Conservation (phyloP, 1,284 basidiomycete species). For the Tremellales sp. region DNA sequence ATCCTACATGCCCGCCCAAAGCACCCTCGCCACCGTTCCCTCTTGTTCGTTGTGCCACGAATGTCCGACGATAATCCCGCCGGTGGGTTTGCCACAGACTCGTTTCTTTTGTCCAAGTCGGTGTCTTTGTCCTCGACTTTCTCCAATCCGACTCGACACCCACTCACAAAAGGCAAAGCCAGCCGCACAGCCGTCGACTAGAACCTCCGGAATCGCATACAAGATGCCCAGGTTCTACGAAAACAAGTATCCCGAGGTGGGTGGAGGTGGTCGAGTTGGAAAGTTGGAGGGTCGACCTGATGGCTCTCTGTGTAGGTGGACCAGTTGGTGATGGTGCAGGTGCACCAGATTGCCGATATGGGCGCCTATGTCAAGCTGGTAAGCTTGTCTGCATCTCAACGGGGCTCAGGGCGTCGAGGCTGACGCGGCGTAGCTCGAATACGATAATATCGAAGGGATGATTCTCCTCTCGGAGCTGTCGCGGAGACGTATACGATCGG, state of each 20-base stretch:
- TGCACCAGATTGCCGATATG: conserved; percentile 99
- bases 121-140: too few species aligned
- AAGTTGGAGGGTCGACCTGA: neutral
- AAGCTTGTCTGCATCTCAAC: conserved; percentile 41
- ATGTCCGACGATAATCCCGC: too few species aligned
- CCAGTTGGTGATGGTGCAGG: conserved; percentile 98
- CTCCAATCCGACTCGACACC: too few species aligned
- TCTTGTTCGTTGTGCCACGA: too few species aligned
- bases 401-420: neutral
- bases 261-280: neutral
- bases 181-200: too few species aligned
- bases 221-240: conserved; percentile 50
- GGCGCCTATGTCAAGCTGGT: conserved; percentile 98
- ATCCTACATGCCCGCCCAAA: too few species aligned
- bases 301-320: conserved; percentile 57
- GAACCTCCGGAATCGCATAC: too few species aligned
- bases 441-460: conserved; percentile 99
- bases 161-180: too few species aligned
- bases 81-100: too few species aligned
- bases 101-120: too few species aligned
- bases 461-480: conserved; percentile 96
- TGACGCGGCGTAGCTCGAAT: conserved; percentile 69
- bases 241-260: conserved; percentile 53
- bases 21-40: too few species aligned
- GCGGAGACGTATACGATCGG: conserved; percentile 91